phyloP scores from a whole-genome alignment of 306 rosid species.

The Ziziphus jujuba region DNA sequence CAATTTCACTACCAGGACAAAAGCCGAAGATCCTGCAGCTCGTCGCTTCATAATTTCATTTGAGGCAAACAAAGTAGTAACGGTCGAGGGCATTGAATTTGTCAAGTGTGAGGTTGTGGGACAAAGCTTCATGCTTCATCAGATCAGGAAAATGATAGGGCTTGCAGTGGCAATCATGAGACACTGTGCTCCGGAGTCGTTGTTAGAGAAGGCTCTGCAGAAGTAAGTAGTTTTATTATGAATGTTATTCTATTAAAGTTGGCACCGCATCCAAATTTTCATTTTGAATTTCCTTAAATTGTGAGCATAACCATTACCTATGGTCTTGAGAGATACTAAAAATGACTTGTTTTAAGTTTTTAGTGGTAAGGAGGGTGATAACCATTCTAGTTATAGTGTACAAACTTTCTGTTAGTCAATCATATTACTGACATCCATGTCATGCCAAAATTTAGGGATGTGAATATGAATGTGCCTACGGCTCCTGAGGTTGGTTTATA shows the following conservation, averaged over 20 bases:
- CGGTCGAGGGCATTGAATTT: constrained; percentile 71
- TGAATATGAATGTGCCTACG: constrained; percentile 79
- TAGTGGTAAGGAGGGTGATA: no score
- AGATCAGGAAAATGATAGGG: constrained; percentile 92
- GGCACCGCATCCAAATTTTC: not conserved
- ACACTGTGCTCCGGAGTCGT: constrained; percentile 70
- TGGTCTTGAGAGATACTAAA: no score
- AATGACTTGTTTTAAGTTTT: no score
- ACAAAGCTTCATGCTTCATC: constrained; percentile 99
- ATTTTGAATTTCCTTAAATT: not conserved
- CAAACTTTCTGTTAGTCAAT: not conserved
- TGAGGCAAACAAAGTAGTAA: constrained; percentile 43
- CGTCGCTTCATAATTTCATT: constrained; percentile 71
- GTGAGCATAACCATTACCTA: no score
- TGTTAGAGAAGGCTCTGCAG: constrained; percentile 68
- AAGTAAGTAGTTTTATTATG: constrained; percentile 45
- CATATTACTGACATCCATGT: constrained; percentile 8
- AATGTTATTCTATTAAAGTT: not conserved
- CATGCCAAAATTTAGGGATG: constrained; percentile 50
- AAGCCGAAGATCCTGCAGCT: constrained; percentile 84
- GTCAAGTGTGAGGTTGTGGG: constrained; percentile 92
- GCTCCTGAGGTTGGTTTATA: constrained; percentile 97
- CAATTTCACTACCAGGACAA: constrained; percentile 92
- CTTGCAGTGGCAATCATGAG: constrained; percentile 90
- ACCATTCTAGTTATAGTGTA: not conserved